Conservation (phyloP, 768 basidiomycete species). For the Russula sp. region DNA sequence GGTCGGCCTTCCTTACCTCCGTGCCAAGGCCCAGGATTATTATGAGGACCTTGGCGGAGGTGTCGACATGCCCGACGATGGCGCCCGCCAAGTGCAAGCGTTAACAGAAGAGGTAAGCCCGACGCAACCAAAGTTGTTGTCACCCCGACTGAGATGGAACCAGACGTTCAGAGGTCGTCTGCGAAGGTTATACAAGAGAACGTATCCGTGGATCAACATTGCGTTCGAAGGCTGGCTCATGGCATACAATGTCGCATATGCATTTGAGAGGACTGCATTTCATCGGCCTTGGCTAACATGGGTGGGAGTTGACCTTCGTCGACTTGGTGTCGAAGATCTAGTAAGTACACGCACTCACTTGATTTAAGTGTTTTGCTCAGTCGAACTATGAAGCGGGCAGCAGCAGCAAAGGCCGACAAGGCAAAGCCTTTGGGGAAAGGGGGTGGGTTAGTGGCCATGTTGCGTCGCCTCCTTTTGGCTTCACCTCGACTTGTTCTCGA, state of each 20-base stretch:
- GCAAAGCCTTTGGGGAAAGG: conserved; percentile 23
- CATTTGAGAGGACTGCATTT: conserved; percentile 79
- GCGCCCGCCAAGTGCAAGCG: conserved; percentile 37
- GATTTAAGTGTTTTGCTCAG: conserved; percentile 8
- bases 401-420: conserved; percentile 21
- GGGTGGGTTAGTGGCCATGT: conserved; percentile 34
- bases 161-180: conserved; percentile 49
- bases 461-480: conserved; percentile 41
- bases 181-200: conserved; percentile 55
- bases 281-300: conserved; percentile 90
- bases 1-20: conserved; percentile 85
- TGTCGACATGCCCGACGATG: conserved; percentile 52
- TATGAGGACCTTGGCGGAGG: conserved; percentile 88
- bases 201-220: conserved; percentile 80
- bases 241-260: conserved; percentile 77
- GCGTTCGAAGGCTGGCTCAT: conserved; percentile 78
- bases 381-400: conserved; percentile 24
- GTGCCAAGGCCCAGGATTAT: conserved; percentile 84
- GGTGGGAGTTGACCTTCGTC: conserved; percentile 76
- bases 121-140: conserved; percentile 2
- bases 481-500: conserved; percentile 65
- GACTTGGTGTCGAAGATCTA: conserved; percentile 72
- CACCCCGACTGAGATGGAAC: neutral
- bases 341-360: conserved; percentile 36
- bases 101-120: conserved; percentile 46